Conservation (phyloP, 2,329 filamentous ascomycete genomes). For the Verticillium albo-atrum region DNA sequence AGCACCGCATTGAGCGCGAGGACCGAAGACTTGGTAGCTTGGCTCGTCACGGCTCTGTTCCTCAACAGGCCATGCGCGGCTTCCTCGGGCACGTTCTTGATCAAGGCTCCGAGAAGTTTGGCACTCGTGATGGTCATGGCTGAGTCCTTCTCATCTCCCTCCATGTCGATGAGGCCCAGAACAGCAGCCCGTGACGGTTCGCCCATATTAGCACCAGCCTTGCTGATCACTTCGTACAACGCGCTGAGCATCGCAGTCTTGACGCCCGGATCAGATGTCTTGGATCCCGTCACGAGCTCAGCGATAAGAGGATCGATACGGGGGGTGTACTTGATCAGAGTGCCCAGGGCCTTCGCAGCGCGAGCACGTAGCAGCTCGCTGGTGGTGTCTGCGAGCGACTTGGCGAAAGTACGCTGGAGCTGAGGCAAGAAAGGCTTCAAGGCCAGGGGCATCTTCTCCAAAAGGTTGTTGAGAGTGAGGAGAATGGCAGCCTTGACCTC, state of each 20-base stretch:
- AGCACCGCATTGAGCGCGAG: slow-evolving; percentile 87
- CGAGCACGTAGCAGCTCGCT: slow-evolving; percentile 84
- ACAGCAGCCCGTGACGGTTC: slow-evolving; percentile 85
- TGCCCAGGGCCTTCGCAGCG: slow-evolving; percentile 90
- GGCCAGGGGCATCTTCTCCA: slow-evolving; percentile 94
- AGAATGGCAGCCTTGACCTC: slow-evolving; percentile 96
- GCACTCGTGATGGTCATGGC: slow-evolving; percentile 86
- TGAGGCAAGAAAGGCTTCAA: slow-evolving; percentile 97
- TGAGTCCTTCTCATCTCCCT: slow-evolving; percentile 69
- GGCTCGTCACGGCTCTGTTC: slow-evolving; percentile 72
- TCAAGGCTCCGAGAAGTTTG: slow-evolving; percentile 80
- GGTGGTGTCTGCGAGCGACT: slow-evolving; percentile 87
- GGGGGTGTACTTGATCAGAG: slow-evolving; percentile 90
- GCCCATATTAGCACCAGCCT: slow-evolving; percentile 91
- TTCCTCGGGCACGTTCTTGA: slow-evolving; percentile 78
- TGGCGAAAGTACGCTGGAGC: slow-evolving; percentile 93
- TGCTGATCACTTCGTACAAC: slow-evolving; percentile 91
- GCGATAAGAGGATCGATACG: slow-evolving; percentile 89
- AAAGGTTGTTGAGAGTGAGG: slow-evolving; percentile 85
- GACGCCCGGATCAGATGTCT: slow-evolving; percentile 82
- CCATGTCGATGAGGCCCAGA: slow-evolving; percentile 80
- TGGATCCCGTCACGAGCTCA: slow-evolving; percentile 92
- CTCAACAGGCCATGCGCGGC: slow-evolving; percentile 56
- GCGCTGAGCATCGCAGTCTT: slow-evolving; percentile 96
- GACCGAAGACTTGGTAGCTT: slow-evolving; percentile 74